A percentile compares a stretch with the other conserved stretches of the same genome.
Conservation (phyloP, 2,329 filamentous ascomycete species). For the Fusarium robinianum region DNA sequence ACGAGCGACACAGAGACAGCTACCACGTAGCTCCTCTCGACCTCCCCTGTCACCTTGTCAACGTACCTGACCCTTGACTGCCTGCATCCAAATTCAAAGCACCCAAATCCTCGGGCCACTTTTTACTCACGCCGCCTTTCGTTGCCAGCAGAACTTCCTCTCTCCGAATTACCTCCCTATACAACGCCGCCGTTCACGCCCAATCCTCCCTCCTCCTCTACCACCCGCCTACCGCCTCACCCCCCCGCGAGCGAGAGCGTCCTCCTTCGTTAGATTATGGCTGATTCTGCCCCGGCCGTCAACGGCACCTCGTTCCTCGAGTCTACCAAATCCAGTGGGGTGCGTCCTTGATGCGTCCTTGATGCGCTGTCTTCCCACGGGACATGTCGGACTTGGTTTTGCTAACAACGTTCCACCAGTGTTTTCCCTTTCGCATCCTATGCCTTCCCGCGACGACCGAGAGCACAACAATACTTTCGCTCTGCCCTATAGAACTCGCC, state of each 20-base stretch:
- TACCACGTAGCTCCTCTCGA: conserved; percentile 17
- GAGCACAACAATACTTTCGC: neutral
- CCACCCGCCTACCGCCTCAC: conserved; percentile 11
- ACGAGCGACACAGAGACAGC: conserved; percentile 27
- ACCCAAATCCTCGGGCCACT: conserved; percentile 35
- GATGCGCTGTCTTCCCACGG: conserved; percentile 16
- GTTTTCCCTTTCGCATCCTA: conserved; percentile 5
- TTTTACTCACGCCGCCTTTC: conserved; percentile 33
- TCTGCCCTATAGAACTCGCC: conserved; percentile 5
- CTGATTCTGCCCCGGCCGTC: conserved; percentile 42
- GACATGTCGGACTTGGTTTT: conserved; percentile 21
- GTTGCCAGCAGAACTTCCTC: conserved; percentile 21
- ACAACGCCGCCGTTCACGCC: conserved; percentile 4
- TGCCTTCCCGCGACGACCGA: conserved; percentile 6
- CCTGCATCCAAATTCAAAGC: conserved; percentile 10
- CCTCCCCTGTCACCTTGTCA: conserved; percentile 20
- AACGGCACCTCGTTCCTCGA: conserved; percentile 54
- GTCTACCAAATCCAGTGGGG: conserved; percentile 59
- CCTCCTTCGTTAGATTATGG: too few species aligned
- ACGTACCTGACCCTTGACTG: conserved; percentile 6
- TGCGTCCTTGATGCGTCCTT: conserved; percentile 41
- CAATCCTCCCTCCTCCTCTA: conserved; percentile 2
- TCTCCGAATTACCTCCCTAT: conserved; percentile 20
- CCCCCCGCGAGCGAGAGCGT: too few species aligned
- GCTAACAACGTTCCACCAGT: conserved; percentile 30